A percentile compares a stretch with the other conserved stretches of the same genome.
These are phyloP conservation scores for Pythium apleroticum DNA, from an alignment of 352 stramenopile genomes.

Conservation along the genomic window DNA sequence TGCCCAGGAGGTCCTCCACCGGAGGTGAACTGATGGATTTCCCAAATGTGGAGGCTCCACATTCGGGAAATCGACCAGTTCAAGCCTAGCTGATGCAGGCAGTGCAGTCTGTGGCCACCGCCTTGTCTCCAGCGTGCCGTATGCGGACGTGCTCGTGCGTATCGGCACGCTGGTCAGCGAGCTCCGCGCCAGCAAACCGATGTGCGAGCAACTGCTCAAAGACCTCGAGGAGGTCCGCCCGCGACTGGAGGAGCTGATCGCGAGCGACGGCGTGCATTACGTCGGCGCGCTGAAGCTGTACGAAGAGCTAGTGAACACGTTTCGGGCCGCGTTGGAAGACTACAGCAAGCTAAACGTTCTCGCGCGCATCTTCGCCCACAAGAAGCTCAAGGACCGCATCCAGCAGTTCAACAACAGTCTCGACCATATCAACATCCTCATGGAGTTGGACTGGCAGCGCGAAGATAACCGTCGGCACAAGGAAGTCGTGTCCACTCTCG, in stretches of 20 bases:
- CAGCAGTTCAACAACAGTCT: conserved; percentile 13
- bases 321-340: neutral
- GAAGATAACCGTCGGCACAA: neutral
- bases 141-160: too few relatives aligned
- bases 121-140: too few relatives aligned
- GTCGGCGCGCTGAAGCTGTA: conserved; percentile 5
- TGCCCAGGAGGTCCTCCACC: too few relatives aligned
- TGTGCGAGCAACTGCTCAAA: conserved; percentile 15
- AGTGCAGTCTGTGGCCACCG: too few relatives aligned
- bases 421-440: conserved; percentile 1
- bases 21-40: too few relatives aligned
- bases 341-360: conserved; percentile 9
- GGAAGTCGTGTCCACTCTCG: neutral
- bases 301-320: neutral
- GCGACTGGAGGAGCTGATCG: conserved; percentile 6
- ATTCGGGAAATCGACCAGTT: too few relatives aligned
- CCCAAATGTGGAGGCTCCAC: too few relatives aligned
- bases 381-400: conserved; percentile 3
- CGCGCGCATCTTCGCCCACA: conserved; percentile 1
- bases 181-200: conserved; percentile 13
- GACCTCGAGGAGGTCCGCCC: conserved; percentile 14
- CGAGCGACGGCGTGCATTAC: neutral
- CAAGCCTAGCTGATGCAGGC: too few relatives aligned
- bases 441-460: conserved; percentile 1
- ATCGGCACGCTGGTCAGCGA: conserved; percentile 6